These are phyloP conservation scores for Candida cerambycidarum DNA, from an alignment of 805 yeast species.

Conservation along the genomic window DNA sequence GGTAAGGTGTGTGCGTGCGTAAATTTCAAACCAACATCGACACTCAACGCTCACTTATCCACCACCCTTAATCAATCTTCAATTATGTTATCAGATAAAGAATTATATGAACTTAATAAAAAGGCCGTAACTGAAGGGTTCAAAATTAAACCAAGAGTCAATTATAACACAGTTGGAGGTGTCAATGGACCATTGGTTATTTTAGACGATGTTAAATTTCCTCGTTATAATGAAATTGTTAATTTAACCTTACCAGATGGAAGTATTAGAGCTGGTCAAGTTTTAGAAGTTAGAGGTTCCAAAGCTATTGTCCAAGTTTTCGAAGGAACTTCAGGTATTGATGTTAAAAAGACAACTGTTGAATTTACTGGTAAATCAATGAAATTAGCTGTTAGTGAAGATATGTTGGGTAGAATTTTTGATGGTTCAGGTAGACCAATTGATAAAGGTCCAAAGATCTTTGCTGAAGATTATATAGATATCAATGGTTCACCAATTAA, in stretches of 20 bases:
- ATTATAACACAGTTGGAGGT: conserved; percentile 96
- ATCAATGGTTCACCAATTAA: conserved; percentile 99
- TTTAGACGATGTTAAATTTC: conserved; percentile 48
- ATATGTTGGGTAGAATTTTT: conserved; percentile 94
- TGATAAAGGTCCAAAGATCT: conserved; percentile 96
- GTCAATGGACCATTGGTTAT: conserved; percentile 97
- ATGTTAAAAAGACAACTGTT: conserved; percentile 94
- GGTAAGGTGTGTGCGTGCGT: background rate
- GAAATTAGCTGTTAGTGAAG: conserved; percentile 94
- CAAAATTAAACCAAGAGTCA: conserved; percentile 84
- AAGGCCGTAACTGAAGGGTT: conserved; percentile 91
- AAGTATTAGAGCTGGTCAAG: conserved; percentile 92
- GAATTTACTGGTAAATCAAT: conserved; percentile 96
- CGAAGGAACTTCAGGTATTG: conserved; percentile 98
- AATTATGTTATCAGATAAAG: conserved; percentile 40
- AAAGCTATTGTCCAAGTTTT: conserved; percentile 98
- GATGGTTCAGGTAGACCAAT: conserved; percentile 99
- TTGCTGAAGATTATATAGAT: conserved; percentile 97
- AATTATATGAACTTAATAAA: conserved; percentile 74
- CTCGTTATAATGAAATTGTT: conserved; percentile 92
- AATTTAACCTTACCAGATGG: conserved; percentile 97
- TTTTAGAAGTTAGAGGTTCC: conserved; percentile 93
- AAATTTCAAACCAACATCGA: background rate
- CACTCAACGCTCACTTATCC: background rate
- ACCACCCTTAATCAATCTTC: background rate